Percentiles rank a stretch among this genome's conserved stretches.
Evolutionary conservation across 1,284 basidiomycete species (phyloP).

Genomic region (Marasmius sp.): DNA sequence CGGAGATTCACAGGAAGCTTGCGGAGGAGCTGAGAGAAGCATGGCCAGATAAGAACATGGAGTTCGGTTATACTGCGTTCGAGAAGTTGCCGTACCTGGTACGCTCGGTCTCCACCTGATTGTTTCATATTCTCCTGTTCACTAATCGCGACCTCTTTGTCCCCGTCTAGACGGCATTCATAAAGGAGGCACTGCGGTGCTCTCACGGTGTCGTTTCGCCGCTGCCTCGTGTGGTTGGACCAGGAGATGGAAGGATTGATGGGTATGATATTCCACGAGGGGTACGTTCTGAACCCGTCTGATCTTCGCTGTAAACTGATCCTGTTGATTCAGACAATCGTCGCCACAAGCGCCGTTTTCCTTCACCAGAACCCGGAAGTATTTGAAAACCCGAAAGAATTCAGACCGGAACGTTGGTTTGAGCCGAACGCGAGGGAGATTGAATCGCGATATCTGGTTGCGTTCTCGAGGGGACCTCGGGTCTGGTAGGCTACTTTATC

Average conservation of each 20-base stretch:
- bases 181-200: conserved; percentile 10
- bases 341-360: conserved; percentile 4
- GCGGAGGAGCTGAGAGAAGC: conserved; percentile 23
- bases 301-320: neutral
- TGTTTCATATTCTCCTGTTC: neutral
- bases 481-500: conserved; percentile 1
- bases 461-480: conserved; percentile 7
- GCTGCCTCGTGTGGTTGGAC: conserved; percentile 9
- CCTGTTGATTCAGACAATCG: conserved; percentile 1
- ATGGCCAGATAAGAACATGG: conserved; percentile 25
- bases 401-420: conserved; percentile 11
- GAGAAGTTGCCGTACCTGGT: conserved; percentile 35
- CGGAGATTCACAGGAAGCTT: conserved; percentile 12
- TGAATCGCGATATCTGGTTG: neutral
- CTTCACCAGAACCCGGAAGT: conserved; percentile 7
- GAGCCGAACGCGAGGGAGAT: neutral
- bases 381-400: conserved; percentile 6
- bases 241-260: neutral
- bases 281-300: neutral
- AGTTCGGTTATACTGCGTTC: conserved; percentile 19
- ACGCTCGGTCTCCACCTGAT: neutral
- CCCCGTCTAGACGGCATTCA: conserved; percentile 6
- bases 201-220: conserved; percentile 9
- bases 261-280: conserved; percentile 4
- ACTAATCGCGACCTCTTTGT: neutral